phyloP scores from a whole-genome alignment of 2,329 filamentous ascomycete species.

The Clathrospora elynae region DNA sequence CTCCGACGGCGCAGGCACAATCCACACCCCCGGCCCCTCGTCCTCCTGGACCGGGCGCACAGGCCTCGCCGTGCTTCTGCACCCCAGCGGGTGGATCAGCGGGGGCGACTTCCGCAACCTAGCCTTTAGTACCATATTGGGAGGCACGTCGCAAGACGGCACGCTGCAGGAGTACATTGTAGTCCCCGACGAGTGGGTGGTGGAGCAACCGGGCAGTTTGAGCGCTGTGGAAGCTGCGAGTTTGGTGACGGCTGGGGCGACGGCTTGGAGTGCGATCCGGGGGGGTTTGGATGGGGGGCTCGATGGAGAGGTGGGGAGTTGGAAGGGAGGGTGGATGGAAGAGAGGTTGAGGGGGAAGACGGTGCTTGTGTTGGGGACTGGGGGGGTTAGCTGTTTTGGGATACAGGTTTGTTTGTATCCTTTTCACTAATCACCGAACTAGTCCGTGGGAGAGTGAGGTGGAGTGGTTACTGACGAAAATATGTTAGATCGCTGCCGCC shows the following conservation, averaged over 20 bases:
- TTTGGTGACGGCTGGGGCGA: slow-evolving; percentile 28
- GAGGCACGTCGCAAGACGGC: slow-evolving; percentile 34
- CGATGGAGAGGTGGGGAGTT: slow-evolving; percentile 3
- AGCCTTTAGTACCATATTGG: slow-evolving; percentile 31
- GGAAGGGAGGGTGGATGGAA: slow-evolving; percentile 15
- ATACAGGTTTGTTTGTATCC: slow-evolving; percentile 24
- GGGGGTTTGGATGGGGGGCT: slow-evolving; percentile 10
- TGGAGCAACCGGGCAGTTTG: slow-evolving; percentile 23
- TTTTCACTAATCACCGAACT: no score
- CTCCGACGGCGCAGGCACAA: slow-evolving; percentile 28
- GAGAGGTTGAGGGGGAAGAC: slow-evolving; percentile 28
- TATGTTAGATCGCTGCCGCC: slow-evolving; percentile 35
- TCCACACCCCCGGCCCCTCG: slow-evolving; percentile 37
- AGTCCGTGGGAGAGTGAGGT: no score
- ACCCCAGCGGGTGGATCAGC: no score
- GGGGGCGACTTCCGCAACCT: no score
- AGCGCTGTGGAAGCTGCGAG: slow-evolving; percentile 38
- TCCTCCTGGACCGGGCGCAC: no score
- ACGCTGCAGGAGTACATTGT: slow-evolving; percentile 37
- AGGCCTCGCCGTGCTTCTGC: no score
- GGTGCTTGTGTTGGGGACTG: slow-evolving; percentile 67
- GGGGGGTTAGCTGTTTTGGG: slow-evolving; percentile 48
- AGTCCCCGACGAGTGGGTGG: slow-evolving; percentile 25
- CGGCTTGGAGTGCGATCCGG: slow-evolving; percentile 27
- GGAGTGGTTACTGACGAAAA: no score